Conservation (phyloP, 108 stramenopile genomes). For the Craspedostauros australis region DNA sequence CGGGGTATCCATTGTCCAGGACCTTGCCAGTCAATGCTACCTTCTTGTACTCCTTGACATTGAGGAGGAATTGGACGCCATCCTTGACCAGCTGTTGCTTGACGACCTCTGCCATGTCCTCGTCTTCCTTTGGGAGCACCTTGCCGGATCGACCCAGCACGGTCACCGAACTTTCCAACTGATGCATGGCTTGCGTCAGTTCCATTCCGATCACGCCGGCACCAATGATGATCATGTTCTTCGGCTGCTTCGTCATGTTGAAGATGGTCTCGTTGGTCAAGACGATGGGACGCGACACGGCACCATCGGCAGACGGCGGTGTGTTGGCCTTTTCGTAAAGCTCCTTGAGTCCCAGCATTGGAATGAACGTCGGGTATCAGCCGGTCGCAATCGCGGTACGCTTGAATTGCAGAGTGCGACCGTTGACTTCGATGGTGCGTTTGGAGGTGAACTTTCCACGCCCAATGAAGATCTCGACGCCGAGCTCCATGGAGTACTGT, state of each 20-base stretch:
- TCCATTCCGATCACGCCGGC: constrained; percentile 89
- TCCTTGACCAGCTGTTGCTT: constrained; percentile 49
- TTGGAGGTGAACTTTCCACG: constrained; percentile 44
- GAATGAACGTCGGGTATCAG: constrained; percentile 61
- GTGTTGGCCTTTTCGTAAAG: constrained; percentile 39
- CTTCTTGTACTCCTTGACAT: constrained; percentile 32
- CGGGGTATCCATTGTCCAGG: constrained; percentile 32
- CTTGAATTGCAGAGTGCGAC: constrained; percentile 47
- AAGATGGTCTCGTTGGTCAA: constrained; percentile 89
- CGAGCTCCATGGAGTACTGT: constrained; percentile 56
- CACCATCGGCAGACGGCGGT: constrained; percentile 7
- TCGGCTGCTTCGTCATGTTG: constrained; percentile 74
- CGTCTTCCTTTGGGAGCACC: constrained; percentile 73
- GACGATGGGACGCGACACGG: constrained; percentile 35
- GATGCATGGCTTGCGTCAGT: constrained; percentile 81
- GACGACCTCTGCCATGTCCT: constrained; percentile 55
- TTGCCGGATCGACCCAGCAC: constrained; percentile 60
- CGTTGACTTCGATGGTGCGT: constrained; percentile 53
- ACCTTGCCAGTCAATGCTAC: constrained; percentile 44
- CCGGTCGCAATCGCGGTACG: constrained; percentile 82
- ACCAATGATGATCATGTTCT: constrained; percentile 70
- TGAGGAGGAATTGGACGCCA: constrained; percentile 46
- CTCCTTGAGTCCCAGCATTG: constrained; percentile 54
- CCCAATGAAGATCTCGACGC: constrained; percentile 61
- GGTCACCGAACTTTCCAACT: constrained; percentile 72